Percentiles rank a stretch among this genome's conserved stretches.
These are phyloP conservation scores for Pleurotus tuoliensis DNA, from an alignment of 768 basidiomycete species.

Conservation along the genomic window DNA sequence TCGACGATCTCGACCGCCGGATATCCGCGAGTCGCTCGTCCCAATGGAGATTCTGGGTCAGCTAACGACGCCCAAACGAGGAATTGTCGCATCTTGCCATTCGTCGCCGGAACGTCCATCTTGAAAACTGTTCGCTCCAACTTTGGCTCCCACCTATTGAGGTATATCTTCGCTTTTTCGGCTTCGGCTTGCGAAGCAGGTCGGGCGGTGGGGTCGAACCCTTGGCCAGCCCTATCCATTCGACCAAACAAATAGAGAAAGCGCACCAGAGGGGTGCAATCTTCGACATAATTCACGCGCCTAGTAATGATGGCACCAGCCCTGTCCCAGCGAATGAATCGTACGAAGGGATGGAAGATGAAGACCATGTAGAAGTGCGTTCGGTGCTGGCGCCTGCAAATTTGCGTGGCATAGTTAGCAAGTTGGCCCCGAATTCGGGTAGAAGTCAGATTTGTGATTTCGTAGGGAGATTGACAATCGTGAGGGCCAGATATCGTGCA, in stretches of 20 bases:
- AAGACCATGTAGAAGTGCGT: slow-evolving; percentile 24
- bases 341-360: slow-evolving; percentile 18
- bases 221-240: not conserved
- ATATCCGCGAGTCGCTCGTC: no score
- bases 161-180: not conserved
- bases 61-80: no score
- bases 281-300: slow-evolving; percentile 17
- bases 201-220: not conserved
- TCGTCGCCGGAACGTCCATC: not conserved
- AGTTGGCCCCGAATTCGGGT: slow-evolving; percentile 17
- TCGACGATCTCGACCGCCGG: no score
- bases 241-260: slow-evolving; percentile 22
- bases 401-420: slow-evolving; percentile 17
- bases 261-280: slow-evolving; percentile 11
- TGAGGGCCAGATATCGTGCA: no score
- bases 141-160: not conserved
- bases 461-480: not conserved
- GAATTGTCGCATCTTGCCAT: no score
- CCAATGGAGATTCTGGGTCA: no score
- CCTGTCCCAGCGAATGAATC: slow-evolving; percentile 32
- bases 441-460: not conserved
- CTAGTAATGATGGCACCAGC: slow-evolving; percentile 22
- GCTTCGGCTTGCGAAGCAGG: not conserved
- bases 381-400: slow-evolving; percentile 22
- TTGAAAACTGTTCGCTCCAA: not conserved